These are phyloP conservation scores for Rhodomyrtus tomentosa DNA, from an alignment of 345 rosid genomes.

Conservation along the genomic window DNA sequence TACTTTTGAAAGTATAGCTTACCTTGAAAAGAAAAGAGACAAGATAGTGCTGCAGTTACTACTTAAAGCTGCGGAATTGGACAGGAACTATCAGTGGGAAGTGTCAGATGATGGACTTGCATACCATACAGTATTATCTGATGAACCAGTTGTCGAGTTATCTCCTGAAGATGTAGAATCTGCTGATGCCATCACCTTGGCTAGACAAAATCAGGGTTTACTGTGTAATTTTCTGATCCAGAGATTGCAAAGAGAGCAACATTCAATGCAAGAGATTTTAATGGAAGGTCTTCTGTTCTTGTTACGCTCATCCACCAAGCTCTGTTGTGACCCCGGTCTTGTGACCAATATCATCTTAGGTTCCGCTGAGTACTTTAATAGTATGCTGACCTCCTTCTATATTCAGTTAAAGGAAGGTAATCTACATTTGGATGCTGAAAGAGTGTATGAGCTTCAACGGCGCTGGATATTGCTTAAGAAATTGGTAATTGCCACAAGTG, in stretches of 20 bases:
- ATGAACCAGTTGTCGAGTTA: conserved; percentile 34
- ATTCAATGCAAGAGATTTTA: conserved; percentile 62
- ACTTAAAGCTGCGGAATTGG: conserved; percentile 67
- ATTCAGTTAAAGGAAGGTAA: conserved; percentile 35
- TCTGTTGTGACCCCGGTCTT: conserved; percentile 47
- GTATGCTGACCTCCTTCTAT: conserved; percentile 36
- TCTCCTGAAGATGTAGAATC: conserved; percentile 37
- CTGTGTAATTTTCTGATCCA: conserved; percentile 51
- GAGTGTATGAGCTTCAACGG: conserved; percentile 31
- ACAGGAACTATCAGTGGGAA: conserved; percentile 30
- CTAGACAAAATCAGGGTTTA: conserved; percentile 65
- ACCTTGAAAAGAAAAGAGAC: conserved; percentile 61
- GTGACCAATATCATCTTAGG: conserved; percentile 48
- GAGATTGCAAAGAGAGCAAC: conserved; percentile 45
- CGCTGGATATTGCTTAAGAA: conserved; percentile 63
- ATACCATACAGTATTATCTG: conserved; percentile 20
- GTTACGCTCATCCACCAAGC: conserved; percentile 52
- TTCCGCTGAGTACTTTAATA: conserved; percentile 50
- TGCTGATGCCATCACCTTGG: conserved; percentile 67
- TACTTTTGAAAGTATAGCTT: conserved; percentile 32
- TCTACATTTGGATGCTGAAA: conserved; percentile 27
- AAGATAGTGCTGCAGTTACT: conserved; percentile 55
- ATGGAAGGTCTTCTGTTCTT: conserved; percentile 63
- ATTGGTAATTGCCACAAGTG: conserved; percentile 63
- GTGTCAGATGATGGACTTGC: conserved; percentile 20